These are phyloP conservation scores for Paecilomyces sp. DNA, from an alignment of 2,329 filamentous ascomycete genomes.

Conservation along the genomic window DNA sequence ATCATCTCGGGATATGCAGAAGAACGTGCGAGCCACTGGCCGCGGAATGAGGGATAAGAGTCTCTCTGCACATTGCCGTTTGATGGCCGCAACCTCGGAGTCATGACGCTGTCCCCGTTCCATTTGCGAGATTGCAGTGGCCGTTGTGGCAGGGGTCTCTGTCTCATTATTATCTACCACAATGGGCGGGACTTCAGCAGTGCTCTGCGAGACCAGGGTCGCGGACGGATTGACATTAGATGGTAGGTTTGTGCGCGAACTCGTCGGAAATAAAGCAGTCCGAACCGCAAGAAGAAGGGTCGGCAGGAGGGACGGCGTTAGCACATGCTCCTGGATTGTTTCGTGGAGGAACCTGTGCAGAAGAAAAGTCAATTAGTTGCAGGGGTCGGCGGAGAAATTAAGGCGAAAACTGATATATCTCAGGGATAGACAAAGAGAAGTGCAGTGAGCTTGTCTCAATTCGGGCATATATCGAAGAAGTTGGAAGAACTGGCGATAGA, in stretches of 20 bases:
- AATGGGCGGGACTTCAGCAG: not conserved
- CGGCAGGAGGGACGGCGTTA: conserved; percentile 60
- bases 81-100: conserved; percentile 31
- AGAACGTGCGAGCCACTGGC: conserved; percentile 38
- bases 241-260: conserved; percentile 56
- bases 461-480: not conserved
- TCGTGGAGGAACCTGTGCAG: conserved; percentile 36
- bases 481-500: not conserved
- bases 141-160: not conserved
- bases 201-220: conserved; percentile 23
- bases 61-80: conserved; percentile 36
- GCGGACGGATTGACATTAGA: conserved; percentile 25
- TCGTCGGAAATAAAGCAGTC: conserved; percentile 78
- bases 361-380: not conserved
- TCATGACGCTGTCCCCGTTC: conserved; percentile 14
- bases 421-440: not conserved
- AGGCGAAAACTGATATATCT: not conserved
- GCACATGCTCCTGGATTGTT: conserved; percentile 51
- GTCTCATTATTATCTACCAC: not conserved
- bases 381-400: not conserved
- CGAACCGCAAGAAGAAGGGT: conserved; percentile 56
- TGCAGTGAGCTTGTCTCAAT: not conserved
- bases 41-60: conserved; percentile 37
- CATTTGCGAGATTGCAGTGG: conserved; percentile 4
- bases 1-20: conserved; percentile 23